Conservation (phyloP, 1,139 yeast species). For the Nakaseomyces bracarensis region DNA sequence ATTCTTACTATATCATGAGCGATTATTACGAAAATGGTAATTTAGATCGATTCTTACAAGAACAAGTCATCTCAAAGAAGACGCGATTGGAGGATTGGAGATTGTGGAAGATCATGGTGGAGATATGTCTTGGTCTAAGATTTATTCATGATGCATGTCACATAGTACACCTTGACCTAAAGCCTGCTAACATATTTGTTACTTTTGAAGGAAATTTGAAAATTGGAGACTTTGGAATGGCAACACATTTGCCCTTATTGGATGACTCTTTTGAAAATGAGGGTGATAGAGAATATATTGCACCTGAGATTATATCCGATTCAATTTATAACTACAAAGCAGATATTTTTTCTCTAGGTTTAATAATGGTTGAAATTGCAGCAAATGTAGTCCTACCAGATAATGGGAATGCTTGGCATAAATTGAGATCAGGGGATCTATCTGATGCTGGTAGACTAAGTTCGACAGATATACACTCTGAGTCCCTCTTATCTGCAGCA, state of each 20-base stretch:
- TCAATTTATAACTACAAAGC: conserved; percentile 87
- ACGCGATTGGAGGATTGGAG: conserved; percentile 76
- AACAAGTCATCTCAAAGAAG: conserved; percentile 58
- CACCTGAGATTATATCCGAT: conserved; percentile 84
- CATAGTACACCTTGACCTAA: conserved; percentile 77
- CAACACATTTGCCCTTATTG: conserved; percentile 44
- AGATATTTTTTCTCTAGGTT: conserved; percentile 85
- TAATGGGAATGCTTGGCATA: conserved; percentile 96
- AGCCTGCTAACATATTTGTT: conserved; percentile 90
- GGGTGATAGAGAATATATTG: conserved; percentile 95
- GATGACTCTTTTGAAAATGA: conserved; percentile 67
- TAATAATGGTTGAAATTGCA: conserved; percentile 89
- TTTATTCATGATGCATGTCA: conserved; percentile 69
- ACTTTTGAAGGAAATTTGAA: conserved; percentile 86
- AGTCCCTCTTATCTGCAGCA: conserved; percentile 25
- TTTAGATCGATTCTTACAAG: conserved; percentile 70
- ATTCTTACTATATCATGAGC: conserved; percentile 81
- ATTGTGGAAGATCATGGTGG: conserved; percentile 91
- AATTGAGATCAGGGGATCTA: conserved; percentile 86
- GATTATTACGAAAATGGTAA: conserved; percentile 95
- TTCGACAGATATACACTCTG: conserved; percentile 47
- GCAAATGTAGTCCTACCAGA: conserved; percentile 93
- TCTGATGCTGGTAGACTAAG: conserved; percentile 90
- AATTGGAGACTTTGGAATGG: conserved; percentile 61
- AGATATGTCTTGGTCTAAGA: conserved; percentile 66